Evolutionary conservation across 208 protist genomes (phyloP).

Genomic region (Acanthamoeba culbertsoni): DNA sequence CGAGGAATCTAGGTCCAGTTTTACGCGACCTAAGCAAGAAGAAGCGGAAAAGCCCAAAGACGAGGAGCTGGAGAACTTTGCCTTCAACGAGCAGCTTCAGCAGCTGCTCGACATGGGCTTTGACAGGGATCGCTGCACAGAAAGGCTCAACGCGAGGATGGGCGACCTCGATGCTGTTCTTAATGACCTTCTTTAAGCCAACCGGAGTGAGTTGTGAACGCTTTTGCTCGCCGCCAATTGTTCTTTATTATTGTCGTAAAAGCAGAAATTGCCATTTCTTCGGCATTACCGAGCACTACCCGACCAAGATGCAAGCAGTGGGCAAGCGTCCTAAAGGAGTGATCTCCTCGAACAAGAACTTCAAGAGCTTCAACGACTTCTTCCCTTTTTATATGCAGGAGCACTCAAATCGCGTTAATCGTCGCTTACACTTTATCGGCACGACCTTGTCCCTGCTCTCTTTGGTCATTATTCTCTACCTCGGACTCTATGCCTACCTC

Average conservation of each 20-base stretch:
- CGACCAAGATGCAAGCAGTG: not conserved
- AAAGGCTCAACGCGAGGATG: no score
- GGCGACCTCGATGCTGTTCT: no score
- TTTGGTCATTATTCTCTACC: not conserved
- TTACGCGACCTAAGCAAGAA: not conserved
- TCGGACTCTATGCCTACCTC: not conserved
- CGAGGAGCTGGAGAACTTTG: not conserved
- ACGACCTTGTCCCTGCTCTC: slow-evolving; percentile 61
- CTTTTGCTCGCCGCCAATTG: no score
- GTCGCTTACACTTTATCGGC: slow-evolving; percentile 76
- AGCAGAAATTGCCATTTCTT: no score
- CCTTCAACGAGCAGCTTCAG: no score
- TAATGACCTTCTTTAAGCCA: no score
- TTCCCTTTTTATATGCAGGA: slow-evolving; percentile 81
- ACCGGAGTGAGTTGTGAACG: no score
- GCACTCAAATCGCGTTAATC: slow-evolving; percentile 68
- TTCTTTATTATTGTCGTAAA: no score
- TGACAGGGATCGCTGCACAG: no score
- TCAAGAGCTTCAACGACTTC: slow-evolving; percentile 75
- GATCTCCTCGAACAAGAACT: slow-evolving; percentile 56
- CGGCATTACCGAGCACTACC: not conserved
- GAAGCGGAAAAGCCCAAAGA: not conserved
- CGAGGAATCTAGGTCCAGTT: not conserved
- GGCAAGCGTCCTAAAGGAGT: not conserved
- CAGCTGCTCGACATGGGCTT: no score